phyloP scores from a whole-genome alignment of 305 asterid genomes.

The Lippia alba region DNA sequence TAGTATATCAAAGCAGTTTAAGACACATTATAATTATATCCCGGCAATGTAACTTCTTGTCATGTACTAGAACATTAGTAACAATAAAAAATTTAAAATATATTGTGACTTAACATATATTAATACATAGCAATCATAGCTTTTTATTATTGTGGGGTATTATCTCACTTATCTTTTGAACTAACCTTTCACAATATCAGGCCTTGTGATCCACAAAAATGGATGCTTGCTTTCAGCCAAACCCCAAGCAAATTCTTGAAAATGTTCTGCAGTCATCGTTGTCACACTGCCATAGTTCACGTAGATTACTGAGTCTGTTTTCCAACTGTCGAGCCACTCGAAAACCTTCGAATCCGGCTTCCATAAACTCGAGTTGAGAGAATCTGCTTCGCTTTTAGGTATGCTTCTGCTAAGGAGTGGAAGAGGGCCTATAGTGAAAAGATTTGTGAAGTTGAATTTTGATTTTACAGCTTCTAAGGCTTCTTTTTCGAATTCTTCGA shows the following conservation, averaged over 20 bases:
- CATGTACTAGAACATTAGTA: no score
- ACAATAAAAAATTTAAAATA: no score
- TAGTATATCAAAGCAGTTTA: no score
- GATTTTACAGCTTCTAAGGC: conserved; percentile 42
- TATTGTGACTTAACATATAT: no score
- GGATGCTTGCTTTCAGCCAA: conserved; percentile 46
- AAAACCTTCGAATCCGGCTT: conserved; percentile 44
- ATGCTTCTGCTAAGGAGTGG: conserved; percentile 36
- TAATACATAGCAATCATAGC: no score
- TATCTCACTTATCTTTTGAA: background rate
- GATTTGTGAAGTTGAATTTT: conserved; percentile 46
- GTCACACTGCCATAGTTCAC: conserved; percentile 63
- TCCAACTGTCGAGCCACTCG: conserved; percentile 47
- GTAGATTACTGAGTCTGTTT: conserved; percentile 45
- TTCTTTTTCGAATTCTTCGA: conserved; percentile 47
- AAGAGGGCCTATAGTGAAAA: conserved; percentile 62
- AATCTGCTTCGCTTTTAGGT: conserved; percentile 26
- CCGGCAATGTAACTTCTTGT: no score
- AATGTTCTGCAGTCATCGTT: conserved; percentile 47
- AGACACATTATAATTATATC: no score
- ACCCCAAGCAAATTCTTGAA: conserved; percentile 58
- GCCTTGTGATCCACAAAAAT: conserved; percentile 53
- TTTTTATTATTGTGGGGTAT: no score
- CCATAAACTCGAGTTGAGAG: conserved; percentile 57
- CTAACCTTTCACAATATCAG: conserved; percentile 38